Evolutionary conservation across 441 rosid species (phyloP).

Genomic region (Populus hybrid): DNA sequence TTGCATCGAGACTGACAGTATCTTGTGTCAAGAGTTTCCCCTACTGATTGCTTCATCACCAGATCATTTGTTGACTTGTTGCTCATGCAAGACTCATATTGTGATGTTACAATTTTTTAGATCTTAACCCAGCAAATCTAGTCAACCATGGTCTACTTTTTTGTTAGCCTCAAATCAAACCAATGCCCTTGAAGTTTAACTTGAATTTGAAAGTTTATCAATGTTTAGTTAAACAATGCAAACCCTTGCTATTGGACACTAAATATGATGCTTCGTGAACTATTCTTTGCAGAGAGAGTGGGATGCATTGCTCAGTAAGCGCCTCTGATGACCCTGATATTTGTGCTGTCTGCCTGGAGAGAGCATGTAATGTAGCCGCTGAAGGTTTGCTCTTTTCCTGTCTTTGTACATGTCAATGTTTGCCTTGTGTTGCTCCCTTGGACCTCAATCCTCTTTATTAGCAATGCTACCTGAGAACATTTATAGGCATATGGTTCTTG

Average conservation of each 20-base stretch:
- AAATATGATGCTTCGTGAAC: slow-evolving; percentile 17
- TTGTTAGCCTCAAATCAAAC: neutral
- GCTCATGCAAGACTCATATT: too few relatives aligned
- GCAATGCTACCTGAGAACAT: neutral
- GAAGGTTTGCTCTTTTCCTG: slow-evolving; percentile 58
- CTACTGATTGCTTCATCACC: too few relatives aligned
- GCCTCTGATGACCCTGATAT: slow-evolving; percentile 70
- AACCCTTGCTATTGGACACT: neutral
- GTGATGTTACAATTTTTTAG: neutral
- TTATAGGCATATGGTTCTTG: neutral
- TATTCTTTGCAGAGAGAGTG: slow-evolving; percentile 60
- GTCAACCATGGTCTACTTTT: neutral
- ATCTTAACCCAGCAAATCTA: neutral
- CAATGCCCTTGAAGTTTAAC: neutral
- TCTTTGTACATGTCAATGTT: slow-evolving; percentile 5
- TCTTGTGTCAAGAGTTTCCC: too few relatives aligned
- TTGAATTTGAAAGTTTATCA: neutral
- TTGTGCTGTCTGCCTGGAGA: slow-evolving; percentile 95
- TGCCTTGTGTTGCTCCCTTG: neutral
- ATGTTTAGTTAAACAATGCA: neutral
- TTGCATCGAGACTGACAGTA: too few relatives aligned
- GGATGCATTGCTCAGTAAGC: slow-evolving; percentile 60
- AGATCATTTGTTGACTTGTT: too few relatives aligned
- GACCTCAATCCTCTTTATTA: neutral
- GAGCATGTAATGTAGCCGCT: slow-evolving; percentile 85